These are phyloP conservation scores for Coelastrella sp. DNA, from an alignment of 139 green algal genomes.

Conservation along the genomic window DNA sequence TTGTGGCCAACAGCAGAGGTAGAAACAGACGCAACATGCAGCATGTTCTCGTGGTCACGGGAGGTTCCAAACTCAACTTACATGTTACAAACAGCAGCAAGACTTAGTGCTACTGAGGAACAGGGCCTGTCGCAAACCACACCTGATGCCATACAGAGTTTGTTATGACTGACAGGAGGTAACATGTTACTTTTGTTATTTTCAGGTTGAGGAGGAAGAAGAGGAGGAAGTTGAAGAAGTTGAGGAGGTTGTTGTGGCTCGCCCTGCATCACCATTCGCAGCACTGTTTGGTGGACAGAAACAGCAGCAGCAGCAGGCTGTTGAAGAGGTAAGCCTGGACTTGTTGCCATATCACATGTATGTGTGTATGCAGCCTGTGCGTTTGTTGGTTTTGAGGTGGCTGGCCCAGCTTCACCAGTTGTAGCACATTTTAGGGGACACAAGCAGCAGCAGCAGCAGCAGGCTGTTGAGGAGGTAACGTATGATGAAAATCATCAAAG, in stretches of 20 bases:
- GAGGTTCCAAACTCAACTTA: background rate
- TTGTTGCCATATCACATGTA: background rate
- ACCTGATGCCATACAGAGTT: background rate
- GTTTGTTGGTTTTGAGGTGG: no score
- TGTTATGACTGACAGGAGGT: background rate
- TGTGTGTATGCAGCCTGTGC: background rate
- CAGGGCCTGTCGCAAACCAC: no score
- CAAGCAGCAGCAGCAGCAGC: background rate
- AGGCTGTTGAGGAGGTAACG: no score
- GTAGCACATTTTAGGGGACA: no score
- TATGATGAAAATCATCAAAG: no score
- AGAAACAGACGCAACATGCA: no score
- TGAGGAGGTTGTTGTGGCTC: constrained; percentile 1
- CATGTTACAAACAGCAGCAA: background rate
- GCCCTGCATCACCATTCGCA: constrained; percentile 9
- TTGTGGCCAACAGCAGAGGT: no score
- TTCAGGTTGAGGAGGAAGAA: constrained; percentile 17
- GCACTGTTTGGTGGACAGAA: constrained; percentile 27
- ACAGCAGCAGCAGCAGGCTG: background rate
- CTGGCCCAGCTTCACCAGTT: no score
- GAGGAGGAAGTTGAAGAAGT: constrained; percentile 43
- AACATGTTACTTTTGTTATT: background rate
- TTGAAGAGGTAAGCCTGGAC: background rate
- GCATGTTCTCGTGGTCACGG: no score
- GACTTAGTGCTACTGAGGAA: background rate